Evolutionary conservation across 768 basidiomycete species (phyloP).

Genomic region (Xerocomus spinulosus): DNA sequence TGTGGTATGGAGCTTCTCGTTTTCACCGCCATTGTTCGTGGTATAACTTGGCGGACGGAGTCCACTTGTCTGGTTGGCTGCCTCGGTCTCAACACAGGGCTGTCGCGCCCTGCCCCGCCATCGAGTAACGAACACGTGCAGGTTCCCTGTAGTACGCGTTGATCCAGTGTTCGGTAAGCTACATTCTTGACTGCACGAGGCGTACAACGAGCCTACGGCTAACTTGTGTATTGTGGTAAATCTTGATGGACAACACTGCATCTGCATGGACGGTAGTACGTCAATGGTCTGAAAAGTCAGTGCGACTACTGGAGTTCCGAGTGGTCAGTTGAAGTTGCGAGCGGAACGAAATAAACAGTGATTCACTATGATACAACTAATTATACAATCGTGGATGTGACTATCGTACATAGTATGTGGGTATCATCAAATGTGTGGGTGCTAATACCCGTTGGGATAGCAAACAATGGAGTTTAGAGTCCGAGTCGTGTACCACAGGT

Average conservation of each 20-base stretch:
- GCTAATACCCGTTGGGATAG: not conserved
- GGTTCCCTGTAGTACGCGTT: slow-evolving; percentile 2
- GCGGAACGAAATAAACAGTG: too few species aligned
- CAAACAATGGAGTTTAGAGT: not conserved
- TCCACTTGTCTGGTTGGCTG: slow-evolving; percentile 8
- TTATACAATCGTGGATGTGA: slow-evolving; percentile 6
- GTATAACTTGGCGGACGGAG: slow-evolving; percentile 3
- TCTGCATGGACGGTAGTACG: too few species aligned
- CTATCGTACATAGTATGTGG: slow-evolving; percentile 17
- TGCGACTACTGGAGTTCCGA: too few species aligned
- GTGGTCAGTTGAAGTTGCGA: too few species aligned
- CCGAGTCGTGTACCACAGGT: not conserved
- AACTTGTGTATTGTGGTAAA: not conserved
- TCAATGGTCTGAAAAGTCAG: too few species aligned
- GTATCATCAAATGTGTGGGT: slow-evolving; percentile 17
- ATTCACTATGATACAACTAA: slow-evolving; percentile 6
- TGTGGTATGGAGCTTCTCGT: slow-evolving; percentile 8
- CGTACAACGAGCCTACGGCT: not conserved
- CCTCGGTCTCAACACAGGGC: slow-evolving; percentile 13
- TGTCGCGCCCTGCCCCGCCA: slow-evolving; percentile 14
- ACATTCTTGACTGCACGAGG: slow-evolving; percentile 18
- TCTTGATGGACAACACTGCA: not conserved
- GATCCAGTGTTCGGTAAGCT: slow-evolving; percentile 15
- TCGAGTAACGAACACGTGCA: slow-evolving; percentile 14
- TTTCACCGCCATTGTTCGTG: slow-evolving; percentile 12